Evolutionary conservation across 1,284 basidiomycete genomes (phyloP).

Genomic region (Puccinia novopanici): DNA sequence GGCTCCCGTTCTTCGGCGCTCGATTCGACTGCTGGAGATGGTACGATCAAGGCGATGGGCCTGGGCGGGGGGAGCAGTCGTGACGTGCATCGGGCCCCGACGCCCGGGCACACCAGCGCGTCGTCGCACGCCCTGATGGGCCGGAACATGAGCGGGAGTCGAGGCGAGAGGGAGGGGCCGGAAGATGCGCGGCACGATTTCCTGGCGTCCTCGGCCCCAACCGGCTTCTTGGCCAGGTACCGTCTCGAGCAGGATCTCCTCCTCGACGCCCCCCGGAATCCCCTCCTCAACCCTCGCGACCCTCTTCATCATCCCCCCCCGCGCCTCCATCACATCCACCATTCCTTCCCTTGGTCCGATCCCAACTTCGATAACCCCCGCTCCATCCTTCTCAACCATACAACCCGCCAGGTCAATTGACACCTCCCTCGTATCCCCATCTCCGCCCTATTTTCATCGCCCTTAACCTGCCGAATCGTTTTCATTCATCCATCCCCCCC

Average conservation of each 20-base stretch:
- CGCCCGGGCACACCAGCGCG: no score
- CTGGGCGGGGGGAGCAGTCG: neutral
- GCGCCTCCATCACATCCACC: neutral
- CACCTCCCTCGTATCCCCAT: neutral
- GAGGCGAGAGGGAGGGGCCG: neutral
- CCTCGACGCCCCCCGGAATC: neutral
- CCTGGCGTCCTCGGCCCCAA: neutral
- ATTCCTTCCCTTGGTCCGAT: neutral
- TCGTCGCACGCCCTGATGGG: no score
- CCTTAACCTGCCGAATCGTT: no score
- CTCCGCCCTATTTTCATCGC: no score
- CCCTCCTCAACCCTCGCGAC: neutral
- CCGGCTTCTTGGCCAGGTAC: slow-evolving; percentile 15
- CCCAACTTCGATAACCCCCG: slow-evolving; percentile 4
- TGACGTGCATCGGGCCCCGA: no score
- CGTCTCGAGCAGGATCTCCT: neutral
- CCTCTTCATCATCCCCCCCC: neutral
- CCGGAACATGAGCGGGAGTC: neutral
- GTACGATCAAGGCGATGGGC: slow-evolving; percentile 4
- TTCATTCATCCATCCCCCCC: no score
- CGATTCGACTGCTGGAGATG: neutral
- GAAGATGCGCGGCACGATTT: neutral
- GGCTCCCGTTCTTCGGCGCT: slow-evolving; percentile 1
- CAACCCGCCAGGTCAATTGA: neutral
- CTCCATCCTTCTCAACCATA: neutral